Percentiles rank a stretch among this genome's conserved stretches.
phyloP scores from a whole-genome alignment of 805 yeast species.

The Cyberlindnera saturnus region DNA sequence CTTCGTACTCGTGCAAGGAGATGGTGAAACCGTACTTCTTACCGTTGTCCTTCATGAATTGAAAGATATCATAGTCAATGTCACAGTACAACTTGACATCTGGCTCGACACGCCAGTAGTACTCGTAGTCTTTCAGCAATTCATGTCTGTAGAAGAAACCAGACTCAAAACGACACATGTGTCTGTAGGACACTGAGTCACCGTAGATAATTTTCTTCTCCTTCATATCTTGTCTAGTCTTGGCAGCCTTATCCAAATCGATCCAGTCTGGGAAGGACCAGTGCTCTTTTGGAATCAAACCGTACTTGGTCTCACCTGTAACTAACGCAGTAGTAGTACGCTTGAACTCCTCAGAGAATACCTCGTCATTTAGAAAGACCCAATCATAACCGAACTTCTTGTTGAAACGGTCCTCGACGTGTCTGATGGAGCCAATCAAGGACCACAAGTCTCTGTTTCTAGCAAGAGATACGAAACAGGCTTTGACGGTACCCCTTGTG shows the following conservation, averaged over 20 bases:
- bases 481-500: slow-evolving; percentile 35
- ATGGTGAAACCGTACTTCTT: slow-evolving; percentile 66
- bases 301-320: slow-evolving; percentile 61
- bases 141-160: slow-evolving; percentile 63
- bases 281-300: slow-evolving; percentile 51
- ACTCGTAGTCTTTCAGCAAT: slow-evolving; percentile 52
- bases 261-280: slow-evolving; percentile 72
- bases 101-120: slow-evolving; percentile 79
- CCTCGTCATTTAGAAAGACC: slow-evolving; percentile 70
- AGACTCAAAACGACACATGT: slow-evolving; percentile 52
- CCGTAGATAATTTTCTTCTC: slow-evolving; percentile 50
- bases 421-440: slow-evolving; percentile 53
- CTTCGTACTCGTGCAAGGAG: slow-evolving; percentile 57
- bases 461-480: slow-evolving; percentile 65
- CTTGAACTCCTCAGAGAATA: slow-evolving; percentile 53
- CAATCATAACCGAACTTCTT: slow-evolving; percentile 60
- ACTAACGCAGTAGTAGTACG: slow-evolving; percentile 40
- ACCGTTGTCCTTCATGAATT: slow-evolving; percentile 47
- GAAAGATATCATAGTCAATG: slow-evolving; percentile 60
- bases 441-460: slow-evolving; percentile 59
- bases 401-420: slow-evolving; percentile 67
- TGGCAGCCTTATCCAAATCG: slow-evolving; percentile 44
- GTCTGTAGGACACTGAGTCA: slow-evolving; percentile 55
- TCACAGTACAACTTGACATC: slow-evolving; percentile 58
- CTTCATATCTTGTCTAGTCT: slow-evolving; percentile 39